Conservation (phyloP, 1,139 yeast species). For the Sugiyamaella neomexicana region DNA sequence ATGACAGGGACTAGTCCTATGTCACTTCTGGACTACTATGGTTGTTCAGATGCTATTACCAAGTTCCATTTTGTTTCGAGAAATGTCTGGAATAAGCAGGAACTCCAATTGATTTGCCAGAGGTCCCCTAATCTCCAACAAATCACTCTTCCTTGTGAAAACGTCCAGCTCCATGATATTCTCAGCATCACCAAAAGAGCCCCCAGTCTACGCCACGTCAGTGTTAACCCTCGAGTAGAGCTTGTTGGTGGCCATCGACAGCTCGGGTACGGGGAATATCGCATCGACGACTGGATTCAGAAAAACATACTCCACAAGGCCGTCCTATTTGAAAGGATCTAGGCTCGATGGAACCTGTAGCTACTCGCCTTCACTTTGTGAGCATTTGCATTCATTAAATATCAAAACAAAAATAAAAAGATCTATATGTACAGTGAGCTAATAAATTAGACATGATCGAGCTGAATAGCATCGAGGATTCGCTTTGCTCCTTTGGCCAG, state of each 20-base stretch:
- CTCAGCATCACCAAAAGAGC: not conserved
- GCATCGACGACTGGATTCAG: conserved; percentile 1
- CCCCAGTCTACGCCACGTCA: not conserved
- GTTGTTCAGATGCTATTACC: conserved; percentile 1
- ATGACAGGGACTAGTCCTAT: not conserved
- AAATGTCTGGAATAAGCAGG: conserved; percentile 4
- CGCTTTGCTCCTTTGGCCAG: conserved; percentile 76
- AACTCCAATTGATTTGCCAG: not conserved
- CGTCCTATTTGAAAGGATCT: conserved; percentile 2
- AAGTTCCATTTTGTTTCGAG: not conserved
- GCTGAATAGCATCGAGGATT: conserved; percentile 78
- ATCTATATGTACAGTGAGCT: conserved; percentile 15
- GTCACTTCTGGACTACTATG: conserved; percentile 1
- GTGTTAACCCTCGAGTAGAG: conserved; percentile 2
- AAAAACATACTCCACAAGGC: not conserved
- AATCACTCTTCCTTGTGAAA: conserved; percentile 1
- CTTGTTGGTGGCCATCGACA: not conserved
- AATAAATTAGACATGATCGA: conserved; percentile 43
- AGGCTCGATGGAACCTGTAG: too few species aligned
- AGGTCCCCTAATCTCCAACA: conserved; percentile 1
- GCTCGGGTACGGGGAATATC: conserved; percentile 1
- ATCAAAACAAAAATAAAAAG: too few species aligned
- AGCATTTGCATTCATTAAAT: too few species aligned
- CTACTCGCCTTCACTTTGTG: too few species aligned
- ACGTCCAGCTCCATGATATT: not conserved